Evolutionary conservation across 257 asterid species (phyloP).

Genomic region (Solanum chiquidenum): DNA sequence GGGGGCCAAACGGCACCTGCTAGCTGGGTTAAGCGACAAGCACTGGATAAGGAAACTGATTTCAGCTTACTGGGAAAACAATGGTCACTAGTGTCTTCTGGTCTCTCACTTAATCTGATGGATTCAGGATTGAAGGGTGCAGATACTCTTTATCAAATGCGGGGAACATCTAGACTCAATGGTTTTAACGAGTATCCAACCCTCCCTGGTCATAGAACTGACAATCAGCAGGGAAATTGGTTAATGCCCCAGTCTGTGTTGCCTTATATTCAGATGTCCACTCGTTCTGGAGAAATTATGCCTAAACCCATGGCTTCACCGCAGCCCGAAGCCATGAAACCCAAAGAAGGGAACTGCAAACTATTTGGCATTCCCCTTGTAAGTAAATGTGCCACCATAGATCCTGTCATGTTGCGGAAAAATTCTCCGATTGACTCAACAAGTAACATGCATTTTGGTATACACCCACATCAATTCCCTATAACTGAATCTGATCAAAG

Average conservation of each 20-base stretch:
- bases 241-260: constrained; percentile 60
- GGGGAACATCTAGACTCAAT: constrained; percentile 34
- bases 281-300: constrained; percentile 41
- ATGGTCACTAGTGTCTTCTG: constrained; percentile 48
- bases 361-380: constrained; percentile 72
- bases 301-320: constrained; percentile 27
- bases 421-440: constrained; percentile 20
- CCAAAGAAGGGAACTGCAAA: constrained; percentile 67
- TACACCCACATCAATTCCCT: constrained; percentile 30
- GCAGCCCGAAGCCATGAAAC: constrained; percentile 33
- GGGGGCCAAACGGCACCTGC: constrained; percentile 29
- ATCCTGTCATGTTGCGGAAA: constrained; percentile 21
- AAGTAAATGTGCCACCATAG: constrained; percentile 27
- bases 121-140: constrained; percentile 41
- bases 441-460: constrained; percentile 15
- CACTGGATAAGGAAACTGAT: constrained; percentile 39
- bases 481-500: constrained; percentile 35
- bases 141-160: constrained; percentile 28
- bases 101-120: constrained; percentile 63
- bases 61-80: constrained; percentile 30
- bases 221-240: constrained; percentile 56
- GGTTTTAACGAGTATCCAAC: constrained; percentile 37
- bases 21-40: constrained; percentile 20
- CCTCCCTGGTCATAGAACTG: constrained; percentile 36
- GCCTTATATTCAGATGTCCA: constrained; percentile 45